Base-by-base conservation (phyloP, 139 green algal species). In the Edaphochlamys debaryana region DNA sequence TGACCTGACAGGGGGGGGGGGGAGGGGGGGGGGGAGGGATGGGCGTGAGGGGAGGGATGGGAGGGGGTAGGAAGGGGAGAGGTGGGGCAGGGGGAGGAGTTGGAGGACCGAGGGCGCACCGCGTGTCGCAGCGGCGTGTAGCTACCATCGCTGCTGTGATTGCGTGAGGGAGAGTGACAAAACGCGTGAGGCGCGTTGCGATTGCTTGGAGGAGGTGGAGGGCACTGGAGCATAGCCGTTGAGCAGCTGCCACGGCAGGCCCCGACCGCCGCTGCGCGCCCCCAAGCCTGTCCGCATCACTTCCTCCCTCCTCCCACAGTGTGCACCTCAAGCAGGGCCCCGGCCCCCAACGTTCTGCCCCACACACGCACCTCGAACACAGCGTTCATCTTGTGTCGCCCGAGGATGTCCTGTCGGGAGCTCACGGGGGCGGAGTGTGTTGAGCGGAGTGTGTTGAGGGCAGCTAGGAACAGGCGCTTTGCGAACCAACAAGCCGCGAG, bases 371-470 rank as follows among this genome's bases (percentile, higher is more conserved):
- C 76, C 42, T 82, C 60, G 63, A 82, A 82, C 9, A 66, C 23
- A 0, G 63, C 73, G 64, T 73, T 73, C 76, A 74, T 73, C 34
- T 50, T 50, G 30, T 62, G 56, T 0, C 76, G 62, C 7, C 76
- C 76, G 42, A 82, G 76, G n/a, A 82, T 82, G 29, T 82, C 75
- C 75, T 82, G 75, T n/a, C n/a, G n/a, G n/a, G n/a, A n/a, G n/a
- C n/a, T n/a, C n/a, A n/a, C n/a, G n/a, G n/a, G n/a, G n/a, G n/a
- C n/a, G n/a, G n/a, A n/a, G n/a, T n/a, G n/a, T n/a, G n/a, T n/a
- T n/a, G n/a, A n/a, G n/a, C n/a, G n/a, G n/a, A n/a, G n/a, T n/a
- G n/a, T n/a, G n/a, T n/a, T n/a, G n/a, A n/a, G n/a, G n/a, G n/a
- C n/a, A n/a, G n/a, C n/a, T n/a, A n/a, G n/a, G n/a, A n/a, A n/a